Conservation (phyloP, 228 moss, liverwort and hornwort genomes). For the Sphagnum magellanicum region DNA sequence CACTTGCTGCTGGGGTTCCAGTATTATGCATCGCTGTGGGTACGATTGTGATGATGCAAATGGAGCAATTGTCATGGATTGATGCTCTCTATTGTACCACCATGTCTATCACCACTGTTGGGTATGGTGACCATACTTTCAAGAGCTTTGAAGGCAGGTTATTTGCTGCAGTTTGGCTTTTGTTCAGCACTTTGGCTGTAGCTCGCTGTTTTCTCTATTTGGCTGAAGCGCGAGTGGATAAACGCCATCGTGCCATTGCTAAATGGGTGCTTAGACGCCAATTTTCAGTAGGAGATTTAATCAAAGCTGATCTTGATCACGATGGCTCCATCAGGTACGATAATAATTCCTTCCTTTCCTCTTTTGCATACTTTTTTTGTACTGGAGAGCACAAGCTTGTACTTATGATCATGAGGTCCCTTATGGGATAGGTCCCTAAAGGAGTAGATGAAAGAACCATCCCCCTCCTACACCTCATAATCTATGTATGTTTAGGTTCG, state of each 20-base stretch:
- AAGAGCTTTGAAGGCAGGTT: conserved; percentile 65
- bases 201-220: conserved; percentile 84
- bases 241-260: conserved; percentile 69
- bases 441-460: too few species aligned
- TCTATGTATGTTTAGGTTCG: too few species aligned
- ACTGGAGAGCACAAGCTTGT: too few species aligned
- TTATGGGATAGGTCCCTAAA: too few species aligned
- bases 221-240: conserved; percentile 86
- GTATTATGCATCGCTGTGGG: conserved; percentile 44
- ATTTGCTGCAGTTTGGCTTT: conserved; percentile 80
- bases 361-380: too few species aligned
- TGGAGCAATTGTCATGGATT: conserved; percentile 53
- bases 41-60: conserved; percentile 50
- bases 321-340: conserved; percentile 71
- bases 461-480: too few species aligned
- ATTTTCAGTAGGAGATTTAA: conserved; percentile 60
- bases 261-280: conserved; percentile 64
- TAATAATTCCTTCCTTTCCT: too few species aligned
- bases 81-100: conserved; percentile 82
- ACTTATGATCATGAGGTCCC: too few species aligned
- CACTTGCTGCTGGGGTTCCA: conserved; percentile 24
- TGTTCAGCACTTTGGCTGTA: conserved; percentile 85
- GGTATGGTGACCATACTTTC: conserved; percentile 84
- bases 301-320: conserved; percentile 75
- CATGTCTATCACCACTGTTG: conserved; percentile 93